Percentiles rank a stretch among this genome's conserved stretches.
Conservation (phyloP, 257 asterid species). For the Nicotiana attenuata region DNA sequence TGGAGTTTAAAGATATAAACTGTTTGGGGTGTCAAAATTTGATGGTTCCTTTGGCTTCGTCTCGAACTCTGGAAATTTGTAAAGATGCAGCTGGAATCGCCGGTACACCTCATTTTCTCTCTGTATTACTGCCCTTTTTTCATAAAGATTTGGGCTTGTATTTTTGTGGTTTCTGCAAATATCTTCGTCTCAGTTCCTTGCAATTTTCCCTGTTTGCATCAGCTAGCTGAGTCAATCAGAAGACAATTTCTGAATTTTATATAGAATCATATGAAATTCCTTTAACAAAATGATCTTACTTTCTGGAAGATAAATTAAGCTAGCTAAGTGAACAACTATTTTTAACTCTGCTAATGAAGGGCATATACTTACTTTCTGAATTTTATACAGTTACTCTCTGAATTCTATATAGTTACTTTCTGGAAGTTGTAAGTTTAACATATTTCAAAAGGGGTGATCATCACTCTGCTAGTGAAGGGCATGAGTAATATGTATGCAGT, state of each 20-base stretch:
- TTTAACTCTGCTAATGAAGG: background rate
- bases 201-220: too few species aligned
- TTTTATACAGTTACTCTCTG: too few species aligned
- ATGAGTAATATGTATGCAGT: background rate
- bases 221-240: too few species aligned
- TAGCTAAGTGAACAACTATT: background rate
- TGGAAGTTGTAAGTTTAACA: too few species aligned
- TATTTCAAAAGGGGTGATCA: background rate
- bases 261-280: background rate
- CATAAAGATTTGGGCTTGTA: background rate
- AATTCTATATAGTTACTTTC: too few species aligned
- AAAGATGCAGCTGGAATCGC: slow-evolving; percentile 57
- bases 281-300: too few species aligned
- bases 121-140: background rate
- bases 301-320: background rate
- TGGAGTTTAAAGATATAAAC: background rate
- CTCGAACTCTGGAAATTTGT: slow-evolving; percentile 19
- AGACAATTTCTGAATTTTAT: too few species aligned
- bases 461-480: background rate
- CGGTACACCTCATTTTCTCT: slow-evolving; percentile 19
- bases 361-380: too few species aligned
- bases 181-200: background rate
- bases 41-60: slow-evolving; percentile 19
- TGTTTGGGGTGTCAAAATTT: background rate
- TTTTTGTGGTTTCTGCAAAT: background rate